A percentile compares a stretch with the other conserved stretches of the same genome.
These are phyloP conservation scores for Pelargonium nanum DNA, from an alignment of 345 rosid species.

Conservation along the genomic window DNA sequence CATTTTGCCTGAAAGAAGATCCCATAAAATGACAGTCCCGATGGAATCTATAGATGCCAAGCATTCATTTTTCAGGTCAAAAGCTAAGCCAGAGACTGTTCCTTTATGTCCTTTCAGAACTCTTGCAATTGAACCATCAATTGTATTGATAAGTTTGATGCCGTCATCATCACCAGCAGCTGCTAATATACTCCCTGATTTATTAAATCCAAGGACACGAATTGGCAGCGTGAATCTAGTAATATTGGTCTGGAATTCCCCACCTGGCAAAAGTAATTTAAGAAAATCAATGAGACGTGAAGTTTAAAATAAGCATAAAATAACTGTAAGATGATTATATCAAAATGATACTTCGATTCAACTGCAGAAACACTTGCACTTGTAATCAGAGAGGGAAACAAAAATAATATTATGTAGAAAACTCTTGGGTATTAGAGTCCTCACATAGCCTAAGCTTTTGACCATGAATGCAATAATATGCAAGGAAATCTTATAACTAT, in stretches of 20 bases:
- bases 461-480: background rate
- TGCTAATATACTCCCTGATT: slow-evolving; percentile 80
- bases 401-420: too few species aligned
- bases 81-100: slow-evolving; percentile 72
- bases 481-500: background rate
- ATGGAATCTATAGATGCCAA: slow-evolving; percentile 74
- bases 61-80: slow-evolving; percentile 68
- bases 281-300: slow-evolving; percentile 3
- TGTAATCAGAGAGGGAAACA: background rate
- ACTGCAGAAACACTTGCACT: background rate
- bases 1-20: slow-evolving; percentile 56
- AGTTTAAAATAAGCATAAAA: background rate
- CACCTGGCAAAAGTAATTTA: slow-evolving; percentile 33
- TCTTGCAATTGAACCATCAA: slow-evolving; percentile 87
- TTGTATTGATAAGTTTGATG: slow-evolving; percentile 76
- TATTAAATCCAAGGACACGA: slow-evolving; percentile 72
- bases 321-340: background rate
- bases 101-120: slow-evolving; percentile 86
- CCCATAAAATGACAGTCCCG: slow-evolving; percentile 84
- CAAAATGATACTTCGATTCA: too few species aligned
- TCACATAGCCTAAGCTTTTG: background rate
- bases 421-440: too few species aligned
- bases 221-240: slow-evolving; percentile 91
- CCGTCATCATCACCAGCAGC: slow-evolving; percentile 99
- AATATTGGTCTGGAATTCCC: slow-evolving; percentile 83